phyloP scores from a whole-genome alignment of 306 rosid species.

The Dryas drummondii region DNA sequence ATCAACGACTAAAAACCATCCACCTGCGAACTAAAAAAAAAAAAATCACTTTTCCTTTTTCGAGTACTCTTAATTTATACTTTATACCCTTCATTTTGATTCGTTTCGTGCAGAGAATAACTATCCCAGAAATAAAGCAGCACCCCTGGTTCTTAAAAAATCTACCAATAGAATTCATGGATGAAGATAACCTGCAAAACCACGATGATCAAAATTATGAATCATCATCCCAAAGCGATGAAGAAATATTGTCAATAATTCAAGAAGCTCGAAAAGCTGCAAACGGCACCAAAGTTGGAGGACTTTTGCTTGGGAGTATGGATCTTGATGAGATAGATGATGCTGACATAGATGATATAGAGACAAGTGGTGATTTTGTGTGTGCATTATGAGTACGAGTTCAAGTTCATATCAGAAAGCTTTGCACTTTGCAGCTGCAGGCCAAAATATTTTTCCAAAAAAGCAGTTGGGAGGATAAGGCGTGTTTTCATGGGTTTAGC shows the following conservation, averaged over 20 bases:
- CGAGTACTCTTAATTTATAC: neutral
- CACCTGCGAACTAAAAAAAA: neutral
- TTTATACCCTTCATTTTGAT: neutral
- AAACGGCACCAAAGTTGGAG: slow-evolving; percentile 56
- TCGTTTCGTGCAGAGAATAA: slow-evolving; percentile 66
- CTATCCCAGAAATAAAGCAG: slow-evolving; percentile 74
- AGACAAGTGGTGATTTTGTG: slow-evolving; percentile 91
- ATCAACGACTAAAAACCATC: neutral
- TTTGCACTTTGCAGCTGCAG: slow-evolving; percentile 12
- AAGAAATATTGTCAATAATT: slow-evolving; percentile 63
- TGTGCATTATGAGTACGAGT: slow-evolving; percentile 52
- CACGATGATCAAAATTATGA: slow-evolving; percentile 27
- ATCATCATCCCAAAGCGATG: slow-evolving; percentile 45
- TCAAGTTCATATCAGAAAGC: slow-evolving; percentile 13
- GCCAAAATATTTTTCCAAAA: slow-evolving; percentile 5
- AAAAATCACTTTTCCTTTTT: neutral
- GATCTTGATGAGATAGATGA: slow-evolving; percentile 89
- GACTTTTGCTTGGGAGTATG: slow-evolving; percentile 70
- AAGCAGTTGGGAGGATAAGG: slow-evolving; percentile 31
- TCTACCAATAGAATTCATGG: slow-evolving; percentile 72
- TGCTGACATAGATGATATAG: slow-evolving; percentile 78
- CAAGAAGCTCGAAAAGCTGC: slow-evolving; percentile 68
- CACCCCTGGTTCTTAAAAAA: slow-evolving; percentile 77
- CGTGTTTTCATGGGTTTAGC: neutral
- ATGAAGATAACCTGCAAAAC: slow-evolving; percentile 33